These are phyloP conservation scores for Mycena venus DNA, from an alignment of 768 basidiomycete genomes.

Conservation along the genomic window DNA sequence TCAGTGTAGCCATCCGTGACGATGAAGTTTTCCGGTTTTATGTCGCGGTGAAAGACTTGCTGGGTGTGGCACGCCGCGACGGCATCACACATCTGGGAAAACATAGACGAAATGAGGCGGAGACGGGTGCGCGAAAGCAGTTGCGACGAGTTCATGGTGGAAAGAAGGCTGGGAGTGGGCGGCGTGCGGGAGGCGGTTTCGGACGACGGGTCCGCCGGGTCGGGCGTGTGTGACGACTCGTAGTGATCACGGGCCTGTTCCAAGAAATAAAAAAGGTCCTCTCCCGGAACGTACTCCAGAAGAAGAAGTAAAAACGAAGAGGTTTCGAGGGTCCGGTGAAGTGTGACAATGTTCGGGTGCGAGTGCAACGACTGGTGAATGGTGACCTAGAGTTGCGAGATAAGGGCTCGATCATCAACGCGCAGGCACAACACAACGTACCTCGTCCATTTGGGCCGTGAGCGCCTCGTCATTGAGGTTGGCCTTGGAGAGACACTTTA, in stretches of 20 bases:
- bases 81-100: slow-evolving; percentile 98
- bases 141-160: slow-evolving; percentile 82
- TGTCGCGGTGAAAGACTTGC: slow-evolving; percentile 95
- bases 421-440: slow-evolving; percentile 48
- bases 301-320: slow-evolving; percentile 91
- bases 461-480: slow-evolving; percentile 92
- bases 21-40: slow-evolving; percentile 99
- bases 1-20: slow-evolving; percentile 85
- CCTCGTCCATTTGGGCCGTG: slow-evolving; percentile 92
- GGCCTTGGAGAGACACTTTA: slow-evolving; percentile 96
- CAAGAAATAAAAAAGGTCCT: slow-evolving; percentile 98
- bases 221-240: slow-evolving; percentile 59
- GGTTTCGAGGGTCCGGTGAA: slow-evolving; percentile 94
- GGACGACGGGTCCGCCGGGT: slow-evolving; percentile 52
- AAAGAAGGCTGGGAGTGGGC: slow-evolving; percentile 93
- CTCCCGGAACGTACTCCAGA: slow-evolving; percentile 95
- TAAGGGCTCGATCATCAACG: slow-evolving; percentile 14
- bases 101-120: slow-evolving; percentile 96
- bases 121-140: slow-evolving; percentile 90
- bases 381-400: slow-evolving; percentile 69
- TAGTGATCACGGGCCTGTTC: slow-evolving; percentile 95
- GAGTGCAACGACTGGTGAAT: slow-evolving; percentile 93
- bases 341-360: slow-evolving; percentile 95
- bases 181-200: slow-evolving; percentile 72
- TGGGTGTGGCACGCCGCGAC: slow-evolving; percentile 94